A percentile compares a stretch with the other conserved stretches of the same genome.
Evolutionary conservation across 805 yeast species (phyloP).

Genomic region (Suhomyces sp.): DNA sequence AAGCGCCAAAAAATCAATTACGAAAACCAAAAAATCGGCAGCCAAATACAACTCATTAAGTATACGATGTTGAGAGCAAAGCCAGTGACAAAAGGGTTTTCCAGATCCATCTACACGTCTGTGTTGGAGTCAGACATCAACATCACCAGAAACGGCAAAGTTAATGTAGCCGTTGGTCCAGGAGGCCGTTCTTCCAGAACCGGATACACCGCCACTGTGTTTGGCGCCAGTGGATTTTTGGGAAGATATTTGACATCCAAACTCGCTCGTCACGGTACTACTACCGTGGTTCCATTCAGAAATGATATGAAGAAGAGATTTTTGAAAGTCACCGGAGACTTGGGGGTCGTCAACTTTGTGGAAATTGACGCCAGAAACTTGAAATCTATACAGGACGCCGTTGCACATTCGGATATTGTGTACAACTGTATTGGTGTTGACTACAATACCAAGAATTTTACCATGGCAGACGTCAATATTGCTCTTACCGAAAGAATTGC

Average conservation of each 20-base stretch:
- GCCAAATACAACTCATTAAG: background rate
- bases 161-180: constrained; percentile 64
- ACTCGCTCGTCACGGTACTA: constrained; percentile 79
- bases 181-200: constrained; percentile 86
- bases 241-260: constrained; percentile 71
- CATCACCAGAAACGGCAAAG: constrained; percentile 73
- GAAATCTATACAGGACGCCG: constrained; percentile 70
- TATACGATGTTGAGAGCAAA: constrained; percentile 13
- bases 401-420: constrained; percentile 79
- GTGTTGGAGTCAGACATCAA: constrained; percentile 57
- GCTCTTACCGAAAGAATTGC: constrained; percentile 78
- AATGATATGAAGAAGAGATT: constrained; percentile 76
- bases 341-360: constrained; percentile 81
- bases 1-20: constrained; percentile 16
- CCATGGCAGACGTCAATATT: constrained; percentile 79
- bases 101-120: constrained; percentile 38
- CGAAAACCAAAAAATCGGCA: constrained; percentile 1
- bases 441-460: constrained; percentile 72
- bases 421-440: constrained; percentile 77
- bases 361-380: constrained; percentile 81
- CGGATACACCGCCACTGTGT: constrained; percentile 85
- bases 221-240: constrained; percentile 77
- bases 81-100: constrained; percentile 4
- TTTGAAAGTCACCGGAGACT: constrained; percentile 78
- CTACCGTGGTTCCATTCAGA: constrained; percentile 73